A percentile compares a stretch with the other conserved stretches of the same genome.
These are phyloP conservation scores for Poa annua DNA, from an alignment of 176 grass and related monocot species.

Conservation along the genomic window DNA sequence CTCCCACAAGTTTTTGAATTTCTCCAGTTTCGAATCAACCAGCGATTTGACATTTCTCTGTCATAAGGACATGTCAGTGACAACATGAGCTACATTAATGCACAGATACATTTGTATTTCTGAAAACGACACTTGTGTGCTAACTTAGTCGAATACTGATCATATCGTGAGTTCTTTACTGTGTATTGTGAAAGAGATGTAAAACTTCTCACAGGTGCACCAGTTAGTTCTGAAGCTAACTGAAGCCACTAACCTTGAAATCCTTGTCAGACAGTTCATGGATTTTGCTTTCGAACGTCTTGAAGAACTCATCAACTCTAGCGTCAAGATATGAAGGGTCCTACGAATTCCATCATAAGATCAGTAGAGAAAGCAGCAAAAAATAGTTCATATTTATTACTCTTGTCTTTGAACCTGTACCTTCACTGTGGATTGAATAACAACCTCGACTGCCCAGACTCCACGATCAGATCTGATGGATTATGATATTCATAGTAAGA, in stretches of 20 bases:
- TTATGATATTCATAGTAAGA: slow-evolving; percentile 13
- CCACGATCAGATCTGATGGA: slow-evolving; percentile 66
- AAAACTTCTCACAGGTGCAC: not conserved
- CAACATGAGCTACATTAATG: not conserved
- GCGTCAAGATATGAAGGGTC: slow-evolving; percentile 74
- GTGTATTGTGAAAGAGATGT: not conserved
- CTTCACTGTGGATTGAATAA: slow-evolving; percentile 88
- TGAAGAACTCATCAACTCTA: slow-evolving; percentile 85
- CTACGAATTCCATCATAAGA: slow-evolving; percentile 43
- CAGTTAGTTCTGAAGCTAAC: slow-evolving; percentile 30
- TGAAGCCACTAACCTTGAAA: slow-evolving; percentile 66
- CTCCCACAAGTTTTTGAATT: slow-evolving; percentile 93
- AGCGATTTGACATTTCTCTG: slow-evolving; percentile 82
- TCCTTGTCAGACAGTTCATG: slow-evolving; percentile 78
- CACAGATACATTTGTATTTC: not conserved
- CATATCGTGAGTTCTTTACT: not conserved
- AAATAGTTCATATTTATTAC: not conserved
- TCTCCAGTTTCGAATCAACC: slow-evolving; percentile 85
- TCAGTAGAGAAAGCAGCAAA: slow-evolving; percentile 41
- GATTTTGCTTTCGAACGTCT: slow-evolving; percentile 80
- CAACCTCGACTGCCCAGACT: slow-evolving; percentile 64
- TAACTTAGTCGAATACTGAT: not conserved
- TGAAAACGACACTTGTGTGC: not conserved
- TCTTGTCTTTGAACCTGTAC: slow-evolving; percentile 44
- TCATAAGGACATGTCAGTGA: slow-evolving; percentile 30